phyloP scores from a whole-genome alignment of 2,329 filamentous ascomycete genomes.

The Pseudocercospora crystallina region DNA sequence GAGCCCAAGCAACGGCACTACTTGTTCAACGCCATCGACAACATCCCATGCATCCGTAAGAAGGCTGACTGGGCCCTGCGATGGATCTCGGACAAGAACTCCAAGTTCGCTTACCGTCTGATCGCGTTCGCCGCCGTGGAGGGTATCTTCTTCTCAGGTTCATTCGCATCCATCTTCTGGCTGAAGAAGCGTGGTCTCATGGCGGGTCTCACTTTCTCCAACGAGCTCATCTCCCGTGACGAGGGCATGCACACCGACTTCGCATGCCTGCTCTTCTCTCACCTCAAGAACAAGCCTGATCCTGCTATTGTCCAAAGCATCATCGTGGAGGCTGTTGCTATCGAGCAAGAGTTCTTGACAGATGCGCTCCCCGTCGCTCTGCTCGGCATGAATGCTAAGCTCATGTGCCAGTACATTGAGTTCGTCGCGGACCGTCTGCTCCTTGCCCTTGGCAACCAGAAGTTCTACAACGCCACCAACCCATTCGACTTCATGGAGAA shows the following conservation, averaged over 20 bases:
- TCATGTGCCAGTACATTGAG: conserved; percentile 99
- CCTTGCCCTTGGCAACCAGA: conserved; percentile 87
- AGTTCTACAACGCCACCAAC: conserved; percentile 89
- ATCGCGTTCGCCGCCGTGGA: conserved; percentile 97
- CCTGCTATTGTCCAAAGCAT: conserved; percentile 79
- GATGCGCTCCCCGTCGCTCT: conserved; percentile 90
- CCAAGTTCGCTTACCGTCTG: conserved; percentile 91
- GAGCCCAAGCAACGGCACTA: conserved; percentile 91
- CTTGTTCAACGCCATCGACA: conserved; percentile 98
- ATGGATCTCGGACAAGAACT: conserved; percentile 93
- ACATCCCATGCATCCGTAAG: conserved; percentile 96
- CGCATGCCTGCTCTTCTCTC: conserved; percentile 95
- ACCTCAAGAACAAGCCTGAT: conserved; percentile 86
- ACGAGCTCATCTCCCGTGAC: conserved; percentile 99
- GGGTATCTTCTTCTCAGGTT: conserved; percentile 99
- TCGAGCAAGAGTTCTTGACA: conserved; percentile 97
- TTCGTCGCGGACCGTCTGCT: conserved; percentile 96
- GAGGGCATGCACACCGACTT: conserved; percentile 99
- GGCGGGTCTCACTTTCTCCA: conserved; percentile 97
- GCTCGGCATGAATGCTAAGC: conserved; percentile 92
- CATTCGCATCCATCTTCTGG: conserved; percentile 99
- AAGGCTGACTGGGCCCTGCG: conserved; percentile 97
- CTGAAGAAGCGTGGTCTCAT: conserved; percentile 99
- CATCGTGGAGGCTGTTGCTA: conserved; percentile 88
- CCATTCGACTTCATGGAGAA: conserved; percentile 99